phyloP scores from a whole-genome alignment of 1,284 basidiomycete species.

The Cryptococcus floricola region DNA sequence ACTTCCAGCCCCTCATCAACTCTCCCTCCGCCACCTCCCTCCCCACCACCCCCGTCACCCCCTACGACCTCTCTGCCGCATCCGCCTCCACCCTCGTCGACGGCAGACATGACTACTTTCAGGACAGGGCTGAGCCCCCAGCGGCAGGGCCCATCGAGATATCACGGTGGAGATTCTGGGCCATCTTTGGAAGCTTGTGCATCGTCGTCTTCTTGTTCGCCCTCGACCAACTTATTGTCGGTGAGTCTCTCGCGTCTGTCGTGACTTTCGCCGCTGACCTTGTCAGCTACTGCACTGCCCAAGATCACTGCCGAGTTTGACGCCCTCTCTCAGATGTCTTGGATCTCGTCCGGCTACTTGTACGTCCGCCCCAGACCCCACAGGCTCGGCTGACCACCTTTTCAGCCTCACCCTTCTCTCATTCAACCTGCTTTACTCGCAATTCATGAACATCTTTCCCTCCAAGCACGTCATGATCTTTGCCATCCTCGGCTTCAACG shows the following conservation, averaged over 20 bases:
- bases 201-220: conserved; percentile 44
- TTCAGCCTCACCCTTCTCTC: conserved; percentile 44
- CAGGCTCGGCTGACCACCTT: conserved; percentile 3
- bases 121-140: too few species aligned
- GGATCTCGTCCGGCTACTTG: conserved; percentile 46
- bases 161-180: conserved; percentile 30
- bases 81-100: too few species aligned
- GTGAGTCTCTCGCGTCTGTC: too few species aligned
- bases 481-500: conserved; percentile 52
- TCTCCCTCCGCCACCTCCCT: too few species aligned
- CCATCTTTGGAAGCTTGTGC: conserved; percentile 35
- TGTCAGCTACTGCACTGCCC: conserved; percentile 50
- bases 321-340: conserved; percentile 50
- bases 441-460: conserved; percentile 47
- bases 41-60: too few species aligned
- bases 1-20: too few species aligned
- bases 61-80: too few species aligned
- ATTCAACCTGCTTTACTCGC: conserved; percentile 49
- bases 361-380: conserved; percentile 9
- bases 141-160: conserved; percentile 25
- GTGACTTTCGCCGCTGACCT: background rate
- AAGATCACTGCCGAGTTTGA: conserved; percentile 48
- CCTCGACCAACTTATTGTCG: background rate
- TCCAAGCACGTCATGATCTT: conserved; percentile 49
- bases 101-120: too few species aligned